Base-by-base conservation (phyloP, 2,329 filamentous ascomycete species). In the Fusarium sp. region DNA sequence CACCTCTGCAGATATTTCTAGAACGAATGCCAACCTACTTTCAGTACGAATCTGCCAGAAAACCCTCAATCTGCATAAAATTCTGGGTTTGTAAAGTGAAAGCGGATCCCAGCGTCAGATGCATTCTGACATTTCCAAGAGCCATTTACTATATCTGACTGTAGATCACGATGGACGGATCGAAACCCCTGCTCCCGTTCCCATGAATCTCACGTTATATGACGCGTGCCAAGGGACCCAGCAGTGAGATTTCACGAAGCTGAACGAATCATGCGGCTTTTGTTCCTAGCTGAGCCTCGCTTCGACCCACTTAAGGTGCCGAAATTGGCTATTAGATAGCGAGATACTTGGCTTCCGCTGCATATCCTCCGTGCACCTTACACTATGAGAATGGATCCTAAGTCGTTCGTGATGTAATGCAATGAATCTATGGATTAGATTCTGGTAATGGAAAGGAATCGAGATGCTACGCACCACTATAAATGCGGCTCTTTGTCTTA, bases 361-460 rank as follows among this genome's bases (percentile, higher is more conserved):
- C 14, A 39, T 14, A 32, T 26, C 24, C 3, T n/a, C 10, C n/a
- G 22, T 3, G 3, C 8, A 4, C 17, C 22, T 60, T 5, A 10
- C 9, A 5, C 3, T 2, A 8, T n/a, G 36, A 18, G 32, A 24
- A 24, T 39, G 9, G 28, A 20, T 22, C 10, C 22, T 11, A 4
- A 5, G 8, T 18, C 12, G 2, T 6, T 10, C 13, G 6, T 45
- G 32, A 47, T 39, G 32, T 32, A 7, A 45, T 24, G 12, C 3
- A 18, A 3, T 18, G 8, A 10, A 1, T 5, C 1, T 4, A 11
- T 22, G 30, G 20, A 32, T 17, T 5, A 8, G 26, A 3, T n/a
- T 5, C 11, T 18, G 14, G 8, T 12, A 11, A 8, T 24, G 22
- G 5, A 6, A 22, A 5, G 13, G 0, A 26, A 38, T 17, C 1